phyloP scores from a whole-genome alignment of 345 rosid genomes.

The Raphanus sativus region DNA sequence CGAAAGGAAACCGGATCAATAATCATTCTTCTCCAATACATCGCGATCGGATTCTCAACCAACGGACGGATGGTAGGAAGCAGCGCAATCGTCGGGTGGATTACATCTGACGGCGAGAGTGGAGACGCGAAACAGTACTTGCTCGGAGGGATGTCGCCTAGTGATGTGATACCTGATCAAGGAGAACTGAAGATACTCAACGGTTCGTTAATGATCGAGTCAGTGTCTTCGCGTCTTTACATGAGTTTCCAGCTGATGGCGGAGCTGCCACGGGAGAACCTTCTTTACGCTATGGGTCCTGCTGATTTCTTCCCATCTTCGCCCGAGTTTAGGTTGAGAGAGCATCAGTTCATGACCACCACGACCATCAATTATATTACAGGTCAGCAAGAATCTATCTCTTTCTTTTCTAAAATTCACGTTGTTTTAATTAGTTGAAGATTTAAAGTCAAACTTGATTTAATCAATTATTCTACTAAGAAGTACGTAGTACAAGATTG shows the following conservation, averaged over 20 bases:
- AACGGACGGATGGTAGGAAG: constrained; percentile 64
- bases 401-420: background rate
- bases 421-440: background rate
- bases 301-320: constrained; percentile 46
- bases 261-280: constrained; percentile 42
- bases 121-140: constrained; percentile 47
- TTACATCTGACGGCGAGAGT: constrained; percentile 34
- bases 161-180: constrained; percentile 50
- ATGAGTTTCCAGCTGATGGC: constrained; percentile 62
- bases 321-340: constrained; percentile 42
- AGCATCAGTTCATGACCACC: constrained; percentile 51
- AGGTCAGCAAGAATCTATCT: constrained; percentile 42
- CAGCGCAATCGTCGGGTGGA: constrained; percentile 83
- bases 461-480: constrained; percentile 7
- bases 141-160: constrained; percentile 44
- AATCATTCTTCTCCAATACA: too few species aligned
- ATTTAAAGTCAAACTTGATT: constrained; percentile 8
- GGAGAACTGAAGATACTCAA: constrained; percentile 47
- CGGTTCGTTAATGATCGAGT: constrained; percentile 41
- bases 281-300: constrained; percentile 66
- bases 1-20: too few species aligned
- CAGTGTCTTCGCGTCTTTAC: constrained; percentile 57
- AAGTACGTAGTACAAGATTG: background rate
- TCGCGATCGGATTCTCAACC: constrained; percentile 75
- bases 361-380: constrained; percentile 55